A percentile compares a stretch with the other conserved stretches of the same genome.
Evolutionary conservation across 2,329 filamentous ascomycete species (phyloP).

Genomic region (Aspergillus sp.): DNA sequence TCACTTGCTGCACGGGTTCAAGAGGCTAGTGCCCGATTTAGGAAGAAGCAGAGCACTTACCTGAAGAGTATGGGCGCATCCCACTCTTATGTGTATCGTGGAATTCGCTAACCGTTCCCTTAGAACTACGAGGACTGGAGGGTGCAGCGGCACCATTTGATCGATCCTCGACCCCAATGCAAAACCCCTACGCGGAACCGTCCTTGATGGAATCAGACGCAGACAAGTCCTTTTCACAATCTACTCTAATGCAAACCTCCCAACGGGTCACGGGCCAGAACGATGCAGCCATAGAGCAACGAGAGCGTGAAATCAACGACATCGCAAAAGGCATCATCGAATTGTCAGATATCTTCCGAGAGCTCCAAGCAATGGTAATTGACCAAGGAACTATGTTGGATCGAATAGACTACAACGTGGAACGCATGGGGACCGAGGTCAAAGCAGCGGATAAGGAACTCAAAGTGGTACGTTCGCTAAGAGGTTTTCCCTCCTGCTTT

Average conservation of each 20-base stretch:
- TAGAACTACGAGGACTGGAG: constrained; percentile 71
- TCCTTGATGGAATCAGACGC: constrained; percentile 90
- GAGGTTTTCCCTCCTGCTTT: not conserved
- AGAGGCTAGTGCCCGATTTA: constrained; percentile 84
- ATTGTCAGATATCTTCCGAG: constrained; percentile 91
- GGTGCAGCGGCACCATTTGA: constrained; percentile 53
- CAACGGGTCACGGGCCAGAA: constrained; percentile 58
- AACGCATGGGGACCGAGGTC: constrained; percentile 88
- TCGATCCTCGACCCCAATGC: constrained; percentile 44
- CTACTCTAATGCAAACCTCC: constrained; percentile 74
- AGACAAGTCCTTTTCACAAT: constrained; percentile 87
- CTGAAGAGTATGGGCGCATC: constrained; percentile 66
- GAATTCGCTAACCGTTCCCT: constrained; percentile 6
- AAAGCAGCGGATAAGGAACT: constrained; percentile 91
- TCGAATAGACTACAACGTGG: constrained; percentile 96
- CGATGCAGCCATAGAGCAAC: constrained; percentile 80
- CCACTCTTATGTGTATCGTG: not conserved
- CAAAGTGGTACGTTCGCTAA: constrained; percentile 54
- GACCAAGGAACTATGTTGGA: constrained; percentile 88
- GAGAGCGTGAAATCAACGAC: constrained; percentile 94
- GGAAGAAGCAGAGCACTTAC: constrained; percentile 97
- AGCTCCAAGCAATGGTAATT: constrained; percentile 92
- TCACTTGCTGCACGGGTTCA: constrained; percentile 83
- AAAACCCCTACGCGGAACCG: constrained; percentile 73
- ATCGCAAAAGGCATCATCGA: constrained; percentile 98